These are phyloP conservation scores for Bauhinia variegata DNA, from an alignment of 306 rosid genomes.

Conservation along the genomic window DNA sequence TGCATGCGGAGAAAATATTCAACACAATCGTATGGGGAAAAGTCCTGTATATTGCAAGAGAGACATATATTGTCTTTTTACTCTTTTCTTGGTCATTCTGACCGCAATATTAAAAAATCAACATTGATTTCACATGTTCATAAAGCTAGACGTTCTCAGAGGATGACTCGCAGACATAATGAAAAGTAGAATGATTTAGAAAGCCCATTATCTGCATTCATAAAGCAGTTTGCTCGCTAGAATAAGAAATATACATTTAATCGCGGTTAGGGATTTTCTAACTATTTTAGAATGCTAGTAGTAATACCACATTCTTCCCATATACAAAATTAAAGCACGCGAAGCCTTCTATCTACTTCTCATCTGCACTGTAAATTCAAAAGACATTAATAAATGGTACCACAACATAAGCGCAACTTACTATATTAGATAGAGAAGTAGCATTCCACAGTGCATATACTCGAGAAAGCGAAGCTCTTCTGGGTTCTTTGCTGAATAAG, in stretches of 20 bases:
- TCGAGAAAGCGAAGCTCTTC: conserved; percentile 89
- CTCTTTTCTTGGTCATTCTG: neutral
- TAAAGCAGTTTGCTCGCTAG: too few relatives aligned
- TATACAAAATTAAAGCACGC: neutral
- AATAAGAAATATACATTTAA: too few relatives aligned
- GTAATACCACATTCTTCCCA: too few relatives aligned
- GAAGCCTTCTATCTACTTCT: conserved; percentile 29
- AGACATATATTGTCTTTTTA: neutral
- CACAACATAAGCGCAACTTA: conserved; percentile 55
- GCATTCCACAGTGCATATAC: conserved; percentile 97
- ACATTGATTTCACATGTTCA: neutral
- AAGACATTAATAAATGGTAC: conserved; percentile 15
- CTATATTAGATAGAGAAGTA: conserved; percentile 82
- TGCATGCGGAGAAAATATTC: neutral
- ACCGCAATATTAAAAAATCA: neutral
- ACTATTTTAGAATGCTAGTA: too few relatives aligned
- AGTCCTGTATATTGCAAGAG: neutral
- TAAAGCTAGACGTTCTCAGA: neutral
- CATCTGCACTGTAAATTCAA: conserved; percentile 19
- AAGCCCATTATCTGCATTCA: too few relatives aligned
- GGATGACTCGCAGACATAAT: neutral
- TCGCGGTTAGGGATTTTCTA: too few relatives aligned
- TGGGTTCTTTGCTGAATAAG: conserved; percentile 87
- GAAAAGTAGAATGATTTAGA: too few relatives aligned
- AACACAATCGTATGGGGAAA: neutral